phyloP scores from a whole-genome alignment of 768 basidiomycete species.

The Trametes cingulata region DNA sequence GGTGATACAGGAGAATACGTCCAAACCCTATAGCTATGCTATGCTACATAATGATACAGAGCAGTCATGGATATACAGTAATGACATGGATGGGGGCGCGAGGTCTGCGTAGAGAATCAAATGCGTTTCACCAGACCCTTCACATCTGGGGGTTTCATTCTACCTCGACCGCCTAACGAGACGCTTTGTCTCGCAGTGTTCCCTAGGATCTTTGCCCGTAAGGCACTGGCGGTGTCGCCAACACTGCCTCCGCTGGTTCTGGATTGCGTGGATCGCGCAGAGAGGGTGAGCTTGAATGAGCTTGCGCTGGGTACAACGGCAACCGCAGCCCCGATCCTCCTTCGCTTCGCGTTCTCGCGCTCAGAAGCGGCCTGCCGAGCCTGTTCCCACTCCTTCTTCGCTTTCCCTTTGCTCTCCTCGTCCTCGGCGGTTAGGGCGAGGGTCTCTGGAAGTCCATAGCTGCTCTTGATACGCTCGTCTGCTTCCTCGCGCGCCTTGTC shows the following conservation, averaged over 20 bases:
- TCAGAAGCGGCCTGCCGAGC: conserved; percentile 49
- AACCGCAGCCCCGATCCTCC: conserved; percentile 34
- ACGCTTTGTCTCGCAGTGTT: conserved; percentile 49
- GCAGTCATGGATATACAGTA: background rate
- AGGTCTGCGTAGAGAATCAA: background rate
- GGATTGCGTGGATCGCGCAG: background rate
- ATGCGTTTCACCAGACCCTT: conserved; percentile 13
- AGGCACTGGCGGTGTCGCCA: conserved; percentile 28
- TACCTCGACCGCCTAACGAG: background rate
- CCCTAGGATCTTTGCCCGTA: conserved; percentile 58
- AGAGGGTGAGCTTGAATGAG: background rate
- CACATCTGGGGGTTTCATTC: conserved; percentile 20
- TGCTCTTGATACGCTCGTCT: conserved; percentile 71
- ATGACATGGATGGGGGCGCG: too few species aligned
- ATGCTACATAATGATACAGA: background rate
- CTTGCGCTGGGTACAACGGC: conserved; percentile 12
- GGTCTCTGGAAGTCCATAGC: conserved; percentile 75
- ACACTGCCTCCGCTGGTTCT: conserved; percentile 17
- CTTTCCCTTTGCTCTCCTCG: conserved; percentile 56
- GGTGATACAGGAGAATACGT: too few species aligned
- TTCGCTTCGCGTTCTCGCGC: conserved; percentile 48
- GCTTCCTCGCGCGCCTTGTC: conserved; percentile 64
- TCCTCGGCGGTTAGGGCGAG: conserved; percentile 69
- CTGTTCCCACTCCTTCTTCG: conserved; percentile 62
- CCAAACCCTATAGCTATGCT: too few species aligned